Evolutionary conservation across 2,329 filamentous ascomycete species (phyloP).

Genomic region (Colletotrichum brevisporum): DNA sequence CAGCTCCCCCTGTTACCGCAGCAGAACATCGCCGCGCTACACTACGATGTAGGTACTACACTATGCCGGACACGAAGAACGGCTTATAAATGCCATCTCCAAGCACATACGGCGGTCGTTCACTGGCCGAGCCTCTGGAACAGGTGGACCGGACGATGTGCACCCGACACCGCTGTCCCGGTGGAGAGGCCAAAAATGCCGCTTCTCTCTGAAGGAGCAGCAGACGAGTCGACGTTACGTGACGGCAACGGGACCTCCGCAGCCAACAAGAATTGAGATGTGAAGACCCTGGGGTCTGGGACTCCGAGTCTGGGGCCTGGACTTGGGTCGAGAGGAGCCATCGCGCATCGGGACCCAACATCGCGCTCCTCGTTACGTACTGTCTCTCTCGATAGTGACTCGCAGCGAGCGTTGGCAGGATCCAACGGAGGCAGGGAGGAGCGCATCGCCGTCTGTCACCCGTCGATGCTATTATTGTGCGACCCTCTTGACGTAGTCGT

Average conservation of each 20-base stretch:
- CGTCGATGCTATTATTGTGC: constrained; percentile 12
- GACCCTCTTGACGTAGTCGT: constrained; percentile 37
- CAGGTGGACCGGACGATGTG: constrained; percentile 30
- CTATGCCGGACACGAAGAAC: not conserved
- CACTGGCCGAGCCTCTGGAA: constrained; percentile 23
- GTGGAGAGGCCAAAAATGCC: constrained; percentile 36
- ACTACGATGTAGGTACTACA: too few relatives aligned
- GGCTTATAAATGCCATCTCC: constrained; percentile 29
- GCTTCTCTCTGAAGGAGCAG: constrained; percentile 22
- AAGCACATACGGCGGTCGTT: constrained; percentile 12
- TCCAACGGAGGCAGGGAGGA: constrained; percentile 1
- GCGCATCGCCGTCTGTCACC: constrained; percentile 31
- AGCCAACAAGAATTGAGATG: not conserved
- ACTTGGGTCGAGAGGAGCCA: constrained; percentile 3
- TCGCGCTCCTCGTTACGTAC: constrained; percentile 17
- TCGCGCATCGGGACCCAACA: constrained; percentile 7
- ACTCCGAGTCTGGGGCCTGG: not conserved
- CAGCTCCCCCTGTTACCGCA: constrained; percentile 10
- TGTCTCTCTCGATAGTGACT: constrained; percentile 22
- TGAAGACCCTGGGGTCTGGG: not conserved
- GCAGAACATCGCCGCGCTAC: constrained; percentile 3
- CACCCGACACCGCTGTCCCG: constrained; percentile 8
- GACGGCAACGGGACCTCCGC: not conserved
- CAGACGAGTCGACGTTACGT: constrained; percentile 18
- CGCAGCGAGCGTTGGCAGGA: not conserved